A percentile compares a stretch with the other conserved stretches of the same genome.
Conservation (phyloP, 768 basidiomycete species). For the Mrakia gelida region DNA sequence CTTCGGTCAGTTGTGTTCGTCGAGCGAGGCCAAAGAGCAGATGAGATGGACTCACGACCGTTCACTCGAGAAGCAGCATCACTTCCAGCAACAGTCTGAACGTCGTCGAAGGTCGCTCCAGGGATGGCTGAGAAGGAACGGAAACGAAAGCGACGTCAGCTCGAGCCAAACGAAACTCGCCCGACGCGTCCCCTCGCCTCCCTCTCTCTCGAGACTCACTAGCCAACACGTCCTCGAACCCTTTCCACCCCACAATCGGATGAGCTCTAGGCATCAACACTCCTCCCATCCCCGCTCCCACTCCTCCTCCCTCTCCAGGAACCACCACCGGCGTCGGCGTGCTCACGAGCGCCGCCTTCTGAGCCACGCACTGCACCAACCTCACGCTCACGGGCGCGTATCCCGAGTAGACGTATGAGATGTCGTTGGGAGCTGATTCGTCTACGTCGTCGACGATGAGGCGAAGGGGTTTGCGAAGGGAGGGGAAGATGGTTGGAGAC, state of each 20-base stretch:
- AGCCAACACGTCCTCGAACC: conserved; percentile 84
- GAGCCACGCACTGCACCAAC: conserved; percentile 85
- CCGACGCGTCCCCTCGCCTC: not conserved
- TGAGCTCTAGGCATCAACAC: conserved; percentile 65
- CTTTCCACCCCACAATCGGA: conserved; percentile 93
- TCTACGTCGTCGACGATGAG: conserved; percentile 84
- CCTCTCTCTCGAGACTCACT: conserved; percentile 41
- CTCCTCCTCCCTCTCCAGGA: conserved; percentile 48
- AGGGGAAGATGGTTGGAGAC: conserved; percentile 48
- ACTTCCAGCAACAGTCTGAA: conserved; percentile 40
- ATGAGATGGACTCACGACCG: not conserved
- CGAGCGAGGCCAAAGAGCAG: not conserved
- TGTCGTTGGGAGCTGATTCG: conserved; percentile 69
- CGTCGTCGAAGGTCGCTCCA: conserved; percentile 78
- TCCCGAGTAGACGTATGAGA: conserved; percentile 93
- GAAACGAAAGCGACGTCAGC: not conserved
- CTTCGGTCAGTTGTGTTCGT: not conserved
- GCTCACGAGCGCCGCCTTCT: conserved; percentile 76
- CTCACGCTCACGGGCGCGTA: conserved; percentile 91
- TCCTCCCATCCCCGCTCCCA: conserved; percentile 45
- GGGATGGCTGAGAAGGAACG: conserved; percentile 50
- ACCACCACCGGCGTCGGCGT: conserved; percentile 48
- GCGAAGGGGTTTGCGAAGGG: conserved; percentile 74
- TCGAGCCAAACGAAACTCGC: not conserved
- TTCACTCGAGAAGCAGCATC: conserved; percentile 15